Evolutionary conservation across 2,329 filamentous ascomycete genomes (phyloP).

Genomic region (Ophiosphaerella narmari): DNA sequence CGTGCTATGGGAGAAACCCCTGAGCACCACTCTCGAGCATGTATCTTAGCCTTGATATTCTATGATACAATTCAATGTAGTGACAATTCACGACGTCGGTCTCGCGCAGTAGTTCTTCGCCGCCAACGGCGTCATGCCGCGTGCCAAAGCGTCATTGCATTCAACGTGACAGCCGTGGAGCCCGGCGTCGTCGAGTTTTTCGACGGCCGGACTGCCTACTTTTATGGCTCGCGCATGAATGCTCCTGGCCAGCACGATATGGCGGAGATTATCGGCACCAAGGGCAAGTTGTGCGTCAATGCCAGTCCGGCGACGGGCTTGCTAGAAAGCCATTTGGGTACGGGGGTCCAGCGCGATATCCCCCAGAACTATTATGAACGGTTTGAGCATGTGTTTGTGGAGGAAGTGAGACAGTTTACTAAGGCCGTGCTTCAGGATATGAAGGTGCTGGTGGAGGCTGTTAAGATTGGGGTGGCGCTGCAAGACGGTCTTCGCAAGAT

Average conservation of each 20-base stretch:
- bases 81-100: too few relatives aligned
- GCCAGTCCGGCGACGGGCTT: constrained; percentile 60
- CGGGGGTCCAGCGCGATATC: constrained; percentile 62
- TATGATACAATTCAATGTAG: too few relatives aligned
- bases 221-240: too few relatives aligned
- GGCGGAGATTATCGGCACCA: constrained; percentile 70
- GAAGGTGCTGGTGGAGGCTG: constrained; percentile 60
- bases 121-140: too few relatives aligned
- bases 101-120: too few relatives aligned
- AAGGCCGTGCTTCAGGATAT: constrained; percentile 61
- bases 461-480: constrained; percentile 62
- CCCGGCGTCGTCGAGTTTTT: too few relatives aligned
- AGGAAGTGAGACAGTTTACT: constrained; percentile 67
- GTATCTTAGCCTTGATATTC: not conserved
- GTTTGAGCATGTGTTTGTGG: constrained; percentile 67
- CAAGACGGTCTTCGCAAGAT: constrained; percentile 55
- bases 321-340: constrained; percentile 59
- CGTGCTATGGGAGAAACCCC: too few relatives aligned
- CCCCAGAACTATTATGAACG: constrained; percentile 66
- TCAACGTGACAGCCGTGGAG: too few relatives aligned
- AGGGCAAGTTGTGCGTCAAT: constrained; percentile 67
- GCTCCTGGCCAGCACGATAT: constrained; percentile 49
- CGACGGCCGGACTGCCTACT: too few relatives aligned
- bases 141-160: too few relatives aligned
- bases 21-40: too few relatives aligned